Evolutionary conservation across 305 asterid genomes (phyloP).

Genomic region (Fraxinus sp.): DNA sequence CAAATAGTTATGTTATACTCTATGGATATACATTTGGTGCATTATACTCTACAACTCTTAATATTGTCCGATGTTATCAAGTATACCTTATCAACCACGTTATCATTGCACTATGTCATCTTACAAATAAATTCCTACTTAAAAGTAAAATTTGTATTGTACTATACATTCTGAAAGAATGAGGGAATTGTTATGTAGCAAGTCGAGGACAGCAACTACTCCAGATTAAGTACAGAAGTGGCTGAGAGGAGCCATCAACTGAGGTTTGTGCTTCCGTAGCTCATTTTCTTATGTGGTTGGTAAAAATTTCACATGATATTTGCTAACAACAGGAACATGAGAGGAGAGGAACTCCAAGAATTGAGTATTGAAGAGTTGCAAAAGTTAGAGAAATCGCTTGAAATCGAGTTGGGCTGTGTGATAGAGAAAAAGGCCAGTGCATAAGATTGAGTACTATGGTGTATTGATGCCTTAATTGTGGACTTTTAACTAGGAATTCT

Average conservation of each 20-base stretch:
- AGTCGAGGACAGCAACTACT: constrained; percentile 53
- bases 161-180: not conserved
- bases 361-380: constrained; percentile 69
- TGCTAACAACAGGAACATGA: constrained; percentile 54
- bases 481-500: not conserved
- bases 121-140: too few species aligned
- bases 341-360: constrained; percentile 83
- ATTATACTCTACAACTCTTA: not conserved
- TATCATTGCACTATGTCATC: too few species aligned
- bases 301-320: not conserved
- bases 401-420: constrained; percentile 63
- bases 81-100: not conserved
- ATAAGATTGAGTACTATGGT: not conserved
- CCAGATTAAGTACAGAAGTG: constrained; percentile 63
- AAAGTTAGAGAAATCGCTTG: constrained; percentile 60
- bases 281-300: not conserved
- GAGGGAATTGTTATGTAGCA: constrained; percentile 38
- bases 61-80: not conserved
- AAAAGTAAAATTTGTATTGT: not conserved
- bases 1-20: not conserved
- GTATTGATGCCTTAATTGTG: not conserved
- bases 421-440: constrained; percentile 51
- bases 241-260: constrained; percentile 56
- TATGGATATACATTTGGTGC: not conserved
- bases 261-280: constrained; percentile 35